These are phyloP conservation scores for Ilex asprella DNA, from an alignment of 257 asterid species.

Conservation along the genomic window DNA sequence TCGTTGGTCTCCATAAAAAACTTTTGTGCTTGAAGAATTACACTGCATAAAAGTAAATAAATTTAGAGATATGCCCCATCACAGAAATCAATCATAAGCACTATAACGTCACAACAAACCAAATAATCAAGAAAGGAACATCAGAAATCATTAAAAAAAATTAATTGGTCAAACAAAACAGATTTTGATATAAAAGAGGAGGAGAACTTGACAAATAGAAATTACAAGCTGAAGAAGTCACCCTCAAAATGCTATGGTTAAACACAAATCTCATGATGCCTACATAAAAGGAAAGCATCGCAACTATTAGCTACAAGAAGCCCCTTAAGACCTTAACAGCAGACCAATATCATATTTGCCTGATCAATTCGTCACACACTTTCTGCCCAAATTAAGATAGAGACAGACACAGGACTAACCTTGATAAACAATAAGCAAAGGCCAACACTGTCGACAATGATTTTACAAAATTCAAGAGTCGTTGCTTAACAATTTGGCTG, in stretches of 20 bases:
- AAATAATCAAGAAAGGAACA: not conserved
- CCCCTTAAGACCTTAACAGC: not conserved
- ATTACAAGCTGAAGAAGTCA: no score
- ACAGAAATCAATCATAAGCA: not conserved
- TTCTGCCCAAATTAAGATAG: not conserved
- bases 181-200: not conserved
- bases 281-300: not conserved
- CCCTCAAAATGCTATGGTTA: not conserved
- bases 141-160: not conserved
- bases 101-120: not conserved
- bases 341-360: not conserved
- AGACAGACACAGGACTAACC: conserved; percentile 33
- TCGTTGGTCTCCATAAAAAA: conserved; percentile 72
- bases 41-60: conserved; percentile 43
- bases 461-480: conserved; percentile 77
- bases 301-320: not conserved
- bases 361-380: not conserved
- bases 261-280: not conserved
- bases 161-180: not conserved
- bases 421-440: conserved; percentile 81
- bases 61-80: conserved; percentile 17
- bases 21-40: conserved; percentile 81
- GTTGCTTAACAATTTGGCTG: conserved; percentile 70
- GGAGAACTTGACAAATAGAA: no score
- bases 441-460: conserved; percentile 90